phyloP scores from a whole-genome alignment of 164 flowering plant genomes.

The Kingdonia uniflora region DNA sequence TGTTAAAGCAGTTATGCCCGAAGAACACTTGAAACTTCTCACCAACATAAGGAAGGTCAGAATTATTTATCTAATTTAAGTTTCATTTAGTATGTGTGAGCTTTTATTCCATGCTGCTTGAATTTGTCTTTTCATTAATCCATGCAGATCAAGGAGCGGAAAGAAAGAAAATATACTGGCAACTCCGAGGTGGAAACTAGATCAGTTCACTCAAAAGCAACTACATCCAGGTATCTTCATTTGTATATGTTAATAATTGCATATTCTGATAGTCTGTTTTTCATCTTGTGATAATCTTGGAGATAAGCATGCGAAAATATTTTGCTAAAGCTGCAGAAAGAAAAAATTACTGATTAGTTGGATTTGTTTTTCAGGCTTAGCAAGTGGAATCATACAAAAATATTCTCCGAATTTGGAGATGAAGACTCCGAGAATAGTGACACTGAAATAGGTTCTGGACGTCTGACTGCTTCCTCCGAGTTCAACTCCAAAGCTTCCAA shows the following conservation, averaged over 20 bases:
- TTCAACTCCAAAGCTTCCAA: constrained; percentile 41
- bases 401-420: constrained; percentile 81
- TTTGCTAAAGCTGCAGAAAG: neutral
- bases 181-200: constrained; percentile 38
- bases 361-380: constrained; percentile 47
- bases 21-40: constrained; percentile 93
- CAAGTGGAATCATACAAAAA: constrained; percentile 90
- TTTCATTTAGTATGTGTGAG: too few relatives aligned
- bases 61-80: neutral
- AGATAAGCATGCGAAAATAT: neutral
- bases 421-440: constrained; percentile 44
- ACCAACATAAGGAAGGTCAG: constrained; percentile 86
- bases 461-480: constrained; percentile 26
- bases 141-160: constrained; percentile 66
- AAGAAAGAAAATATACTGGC: constrained; percentile 44
- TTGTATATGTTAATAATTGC: neutral
- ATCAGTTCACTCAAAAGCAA: constrained; percentile 65
- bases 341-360: neutral
- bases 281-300: neutral
- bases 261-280: neutral
- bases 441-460: constrained; percentile 24
- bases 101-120: neutral
- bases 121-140: neutral
- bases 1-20: constrained; percentile 93
- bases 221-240: constrained; percentile 83